Conservation (phyloP, 176 grass and related monocot genomes). For the Oryza punctata region DNA sequence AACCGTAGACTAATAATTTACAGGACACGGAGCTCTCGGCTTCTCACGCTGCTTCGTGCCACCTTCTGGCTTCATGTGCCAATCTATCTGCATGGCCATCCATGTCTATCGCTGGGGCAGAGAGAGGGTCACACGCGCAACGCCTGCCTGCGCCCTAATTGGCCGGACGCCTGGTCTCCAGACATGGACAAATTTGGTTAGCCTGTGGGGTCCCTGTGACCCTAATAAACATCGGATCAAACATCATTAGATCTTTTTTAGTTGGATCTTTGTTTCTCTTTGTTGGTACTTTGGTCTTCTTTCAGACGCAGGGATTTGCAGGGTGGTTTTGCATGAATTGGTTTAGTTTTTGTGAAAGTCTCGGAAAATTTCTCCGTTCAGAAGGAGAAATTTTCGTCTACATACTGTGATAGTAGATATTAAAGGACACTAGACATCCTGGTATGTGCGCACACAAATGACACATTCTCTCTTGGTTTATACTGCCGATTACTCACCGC, state of each 20-base stretch:
- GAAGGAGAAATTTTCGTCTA: too few relatives aligned
- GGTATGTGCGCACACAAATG: too few relatives aligned
- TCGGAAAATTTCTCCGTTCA: too few relatives aligned
- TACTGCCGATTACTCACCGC: too few relatives aligned
- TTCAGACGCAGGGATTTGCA: not conserved
- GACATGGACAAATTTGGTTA: not conserved
- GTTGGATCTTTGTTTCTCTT: not conserved
- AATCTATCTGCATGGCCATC: not conserved
- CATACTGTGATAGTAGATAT: too few relatives aligned
- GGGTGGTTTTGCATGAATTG: too few relatives aligned
- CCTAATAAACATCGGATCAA: not conserved
- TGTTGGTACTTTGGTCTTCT: not conserved
- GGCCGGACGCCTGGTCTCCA: not conserved
- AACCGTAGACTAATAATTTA: too few relatives aligned
- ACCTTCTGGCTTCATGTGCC: constrained; percentile 14
- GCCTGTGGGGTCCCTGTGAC: not conserved
- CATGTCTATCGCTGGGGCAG: not conserved
- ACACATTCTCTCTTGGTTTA: too few relatives aligned
- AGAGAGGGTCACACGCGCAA: not conserved
- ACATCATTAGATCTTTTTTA: not conserved
- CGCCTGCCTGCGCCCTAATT: not conserved
- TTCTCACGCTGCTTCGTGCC: not conserved
- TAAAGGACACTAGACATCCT: too few relatives aligned
- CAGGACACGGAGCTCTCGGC: too few relatives aligned
- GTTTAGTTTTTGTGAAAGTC: too few relatives aligned